Percentiles rank a stretch among this genome's conserved stretches.
These are phyloP conservation scores for Hypocreales sp. DNA, from an alignment of 2,329 filamentous ascomycete genomes.

Conservation along the genomic window DNA sequence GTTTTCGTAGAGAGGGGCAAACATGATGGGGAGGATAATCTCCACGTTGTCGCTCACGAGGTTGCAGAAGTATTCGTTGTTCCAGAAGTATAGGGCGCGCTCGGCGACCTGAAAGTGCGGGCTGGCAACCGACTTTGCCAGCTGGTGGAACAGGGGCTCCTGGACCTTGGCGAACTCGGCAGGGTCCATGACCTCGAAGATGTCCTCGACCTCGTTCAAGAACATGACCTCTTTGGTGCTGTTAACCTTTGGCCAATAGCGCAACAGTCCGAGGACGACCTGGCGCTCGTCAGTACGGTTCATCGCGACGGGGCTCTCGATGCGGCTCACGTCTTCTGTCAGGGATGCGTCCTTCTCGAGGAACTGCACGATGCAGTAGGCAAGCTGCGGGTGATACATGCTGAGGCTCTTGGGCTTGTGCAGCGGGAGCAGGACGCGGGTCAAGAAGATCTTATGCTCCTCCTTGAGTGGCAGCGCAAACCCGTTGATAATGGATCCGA, in stretches of 20 bases:
- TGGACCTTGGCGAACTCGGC: conserved; percentile 98
- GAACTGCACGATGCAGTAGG: conserved; percentile 98
- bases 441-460: conserved; percentile 96
- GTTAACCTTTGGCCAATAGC: conserved; percentile 99
- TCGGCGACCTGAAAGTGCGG: conserved; percentile 98
- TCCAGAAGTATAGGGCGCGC: conserved; percentile 97
- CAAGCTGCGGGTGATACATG: conserved; percentile 98
- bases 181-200: conserved; percentile 99
- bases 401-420: conserved; percentile 98
- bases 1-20: conserved; percentile 94
- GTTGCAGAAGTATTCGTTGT: conserved; percentile 99
- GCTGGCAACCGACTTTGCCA: conserved; percentile 95
- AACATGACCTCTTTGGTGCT: conserved; percentile 99
- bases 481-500: conserved; percentile 97
- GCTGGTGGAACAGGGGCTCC: conserved; percentile 90
- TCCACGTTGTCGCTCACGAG: conserved; percentile 98
- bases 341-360: conserved; percentile 92
- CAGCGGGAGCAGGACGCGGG: conserved; percentile 76
- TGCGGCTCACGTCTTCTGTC: conserved; percentile 76
- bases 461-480: conserved; percentile 95
- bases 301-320: too few relatives aligned
- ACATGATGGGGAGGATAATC: conserved; percentile 98
- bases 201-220: conserved; percentile 96
- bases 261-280: conserved; percentile 85
- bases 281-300: conserved; percentile 15